Evolutionary conservation across 306 rosid genomes (phyloP), one percentile per base, ranked within the genome.

Genomic region (Urtica urens): DNA sequence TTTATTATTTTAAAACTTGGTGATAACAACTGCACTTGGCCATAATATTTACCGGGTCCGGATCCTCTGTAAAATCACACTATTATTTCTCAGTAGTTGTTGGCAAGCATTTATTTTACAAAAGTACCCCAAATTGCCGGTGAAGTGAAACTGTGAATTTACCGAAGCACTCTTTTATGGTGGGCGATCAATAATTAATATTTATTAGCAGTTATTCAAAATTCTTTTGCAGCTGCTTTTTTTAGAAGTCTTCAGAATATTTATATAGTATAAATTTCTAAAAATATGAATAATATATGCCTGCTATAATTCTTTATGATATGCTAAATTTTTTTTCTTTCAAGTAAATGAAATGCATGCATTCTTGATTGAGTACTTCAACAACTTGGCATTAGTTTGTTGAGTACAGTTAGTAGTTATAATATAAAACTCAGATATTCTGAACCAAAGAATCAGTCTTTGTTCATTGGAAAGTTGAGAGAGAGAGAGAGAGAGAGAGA

Each of bases 371-470:
- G 23, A 45, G 23, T 29, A 20, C 20, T 4, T 45, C 49, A 45
- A 45, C 30, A 45, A 45, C 49, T 45, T 23, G 27, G 26, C 49
- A 21, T 45, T 45, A 44, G 23, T 45, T 14, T 45, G 30, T 44
- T 12, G 49, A 45, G 10, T 45, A 45, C 28, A 11, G 3, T 2
- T n/a, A 44, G 23, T 13, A 41, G 25, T 44, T 13, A 8, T 31
- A 31, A 22, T 4, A 19, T 44, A 23, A 23, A 23, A 10, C 12
- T 10, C 18, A 21, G 23, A 45, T 21, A 21, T 21, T 9, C 3
- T 14, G 7, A 5, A 10, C 3, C n/a, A 3, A 35, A 35, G 3
- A 35, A 7, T 3, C 11, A 35, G 10, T 1, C 37, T 13, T 31
- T 2, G 37, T 31, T 13, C 13, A 0, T 31, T 7, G 37, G 13